These are phyloP conservation scores for Cystobasidium ongulense DNA, from an alignment of 768 basidiomycete species.

Conservation along the genomic window DNA sequence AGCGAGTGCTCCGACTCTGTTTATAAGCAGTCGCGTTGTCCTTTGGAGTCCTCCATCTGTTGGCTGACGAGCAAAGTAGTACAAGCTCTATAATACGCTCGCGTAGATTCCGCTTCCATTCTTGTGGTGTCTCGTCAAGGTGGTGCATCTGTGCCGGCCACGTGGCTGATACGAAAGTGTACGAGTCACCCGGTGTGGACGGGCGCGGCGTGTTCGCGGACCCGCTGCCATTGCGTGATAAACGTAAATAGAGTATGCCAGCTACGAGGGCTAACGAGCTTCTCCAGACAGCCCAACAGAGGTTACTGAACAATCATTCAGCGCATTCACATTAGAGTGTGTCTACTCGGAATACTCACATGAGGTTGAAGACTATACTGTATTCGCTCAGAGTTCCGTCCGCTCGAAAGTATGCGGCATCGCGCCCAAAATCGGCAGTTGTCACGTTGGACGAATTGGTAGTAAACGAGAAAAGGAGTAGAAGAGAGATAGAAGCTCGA, in stretches of 20 bases:
- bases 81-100: neutral
- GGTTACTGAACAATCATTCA: neutral
- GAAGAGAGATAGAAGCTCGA: neutral
- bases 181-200: neutral
- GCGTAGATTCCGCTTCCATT: constrained; percentile 1
- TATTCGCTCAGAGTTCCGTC: neutral
- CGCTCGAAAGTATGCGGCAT: neutral
- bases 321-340: neutral
- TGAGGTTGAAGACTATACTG: neutral
- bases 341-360: neutral
- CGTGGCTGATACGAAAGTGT: neutral
- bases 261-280: neutral
- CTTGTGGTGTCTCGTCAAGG: neutral
- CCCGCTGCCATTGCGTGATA: neutral
- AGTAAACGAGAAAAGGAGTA: constrained; percentile 3
- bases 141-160: neutral
- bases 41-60: neutral
- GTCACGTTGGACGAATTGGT: neutral
- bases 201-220: neutral
- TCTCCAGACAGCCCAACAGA: constrained; percentile 2
- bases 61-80: neutral
- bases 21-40: neutral
- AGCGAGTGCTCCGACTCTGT: neutral
- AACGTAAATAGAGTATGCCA: neutral
- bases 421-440: neutral